phyloP scores from a whole-genome alignment of 768 basidiomycete genomes.

The Lepiota brunneoincarnata region DNA sequence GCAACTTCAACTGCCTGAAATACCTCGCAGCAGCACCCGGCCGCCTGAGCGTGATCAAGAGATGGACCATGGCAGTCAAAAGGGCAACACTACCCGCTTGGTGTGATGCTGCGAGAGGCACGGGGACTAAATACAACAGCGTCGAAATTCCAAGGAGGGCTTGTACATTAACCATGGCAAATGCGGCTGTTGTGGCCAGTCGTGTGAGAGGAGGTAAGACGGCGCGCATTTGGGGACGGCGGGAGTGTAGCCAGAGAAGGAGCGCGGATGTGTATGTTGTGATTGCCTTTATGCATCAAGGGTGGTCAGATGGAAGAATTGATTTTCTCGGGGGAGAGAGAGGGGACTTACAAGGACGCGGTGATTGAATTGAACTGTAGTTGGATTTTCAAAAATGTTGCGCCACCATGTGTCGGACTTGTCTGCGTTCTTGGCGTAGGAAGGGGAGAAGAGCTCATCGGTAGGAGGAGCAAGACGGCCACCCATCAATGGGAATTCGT shows the following conservation, averaged over 20 bases:
- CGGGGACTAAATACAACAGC: constrained; percentile 87
- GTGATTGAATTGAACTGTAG: constrained; percentile 96
- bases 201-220: constrained; percentile 63
- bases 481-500: constrained; percentile 98
- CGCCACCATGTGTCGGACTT: constrained; percentile 89
- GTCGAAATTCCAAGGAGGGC: constrained; percentile 68
- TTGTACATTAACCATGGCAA: constrained; percentile 83
- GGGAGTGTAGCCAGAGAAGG: constrained; percentile 58
- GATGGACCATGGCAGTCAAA: constrained; percentile 77
- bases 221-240: constrained; percentile 53
- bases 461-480: constrained; percentile 78
- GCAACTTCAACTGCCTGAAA: constrained; percentile 40
- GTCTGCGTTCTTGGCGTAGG: constrained; percentile 70
- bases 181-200: constrained; percentile 53
- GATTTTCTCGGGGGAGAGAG: neutral
- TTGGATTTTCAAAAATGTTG: constrained; percentile 96
- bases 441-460: constrained; percentile 75
- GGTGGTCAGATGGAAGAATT: neutral
- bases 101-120: constrained; percentile 88
- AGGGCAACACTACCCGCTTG: constrained; percentile 93
- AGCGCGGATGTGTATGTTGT: constrained; percentile 77
- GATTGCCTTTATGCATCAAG: constrained; percentile 54
- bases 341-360: constrained; percentile 71
- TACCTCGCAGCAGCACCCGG: constrained; percentile 64
- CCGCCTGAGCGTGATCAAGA: constrained; percentile 66